A percentile compares a stretch with the other conserved stretches of the same genome.
Conservation (phyloP, 164 flowering plant species). For the Annona cherimola region DNA sequence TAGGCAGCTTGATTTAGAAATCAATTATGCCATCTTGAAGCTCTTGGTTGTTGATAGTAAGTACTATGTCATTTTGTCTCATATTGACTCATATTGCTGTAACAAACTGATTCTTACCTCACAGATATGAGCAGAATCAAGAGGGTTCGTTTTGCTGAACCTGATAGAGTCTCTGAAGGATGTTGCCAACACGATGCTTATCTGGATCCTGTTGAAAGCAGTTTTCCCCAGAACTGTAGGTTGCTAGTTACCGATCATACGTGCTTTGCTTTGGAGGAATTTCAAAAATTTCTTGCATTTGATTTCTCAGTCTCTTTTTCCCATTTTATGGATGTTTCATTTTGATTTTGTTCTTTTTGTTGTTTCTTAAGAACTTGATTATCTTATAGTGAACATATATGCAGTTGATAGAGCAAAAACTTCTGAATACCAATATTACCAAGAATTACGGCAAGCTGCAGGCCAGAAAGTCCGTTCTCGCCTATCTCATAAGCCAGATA, state of each 20-base stretch:
- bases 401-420: conserved; percentile 62
- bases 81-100: not conserved
- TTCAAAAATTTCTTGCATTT: not conserved
- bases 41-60: not conserved
- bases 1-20: not conserved
- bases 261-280: not conserved
- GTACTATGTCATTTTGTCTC: not conserved
- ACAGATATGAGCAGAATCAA: conserved; percentile 23
- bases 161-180: conserved; percentile 11
- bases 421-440: conserved; percentile 67
- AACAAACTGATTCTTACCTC: conserved; percentile 5
- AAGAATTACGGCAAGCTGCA: conserved; percentile 39
- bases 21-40: not conserved
- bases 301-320: not conserved
- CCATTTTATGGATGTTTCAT: not conserved
- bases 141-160: conserved; percentile 26
- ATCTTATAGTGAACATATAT: conserved; percentile 9
- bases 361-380: conserved; percentile 2
- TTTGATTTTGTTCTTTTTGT: not conserved
- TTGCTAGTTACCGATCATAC: not conserved
- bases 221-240: conserved; percentile 22
- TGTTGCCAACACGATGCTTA: conserved; percentile 14
- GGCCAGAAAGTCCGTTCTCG: conserved; percentile 12
- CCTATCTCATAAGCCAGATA: conserved; percentile 18
- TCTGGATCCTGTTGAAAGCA: conserved; percentile 12